Evolutionary conservation across 768 basidiomycete species (phyloP).

Genomic region (Pulveroboletus frians): DNA sequence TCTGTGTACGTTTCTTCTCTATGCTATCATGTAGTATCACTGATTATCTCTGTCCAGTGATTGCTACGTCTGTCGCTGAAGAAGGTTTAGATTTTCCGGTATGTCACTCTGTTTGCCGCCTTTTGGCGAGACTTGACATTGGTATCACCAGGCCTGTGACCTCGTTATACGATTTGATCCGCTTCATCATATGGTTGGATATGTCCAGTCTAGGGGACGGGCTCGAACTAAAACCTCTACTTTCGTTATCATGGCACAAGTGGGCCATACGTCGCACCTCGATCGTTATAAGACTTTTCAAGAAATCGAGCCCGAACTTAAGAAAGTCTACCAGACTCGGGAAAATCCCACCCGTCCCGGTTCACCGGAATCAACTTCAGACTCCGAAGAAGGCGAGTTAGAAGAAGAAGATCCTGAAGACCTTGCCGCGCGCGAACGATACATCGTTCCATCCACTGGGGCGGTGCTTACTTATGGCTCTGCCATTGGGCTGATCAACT

Average conservation of each 20-base stretch:
- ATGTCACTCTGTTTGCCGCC: slow-evolving; percentile 17
- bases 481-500: slow-evolving; percentile 62
- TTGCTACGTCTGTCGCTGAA: slow-evolving; percentile 86
- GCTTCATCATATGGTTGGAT: slow-evolving; percentile 77
- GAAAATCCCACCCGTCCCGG: slow-evolving; percentile 30
- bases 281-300: slow-evolving; percentile 55
- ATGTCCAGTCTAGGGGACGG: slow-evolving; percentile 85
- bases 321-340: slow-evolving; percentile 54
- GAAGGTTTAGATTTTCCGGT: slow-evolving; percentile 90
- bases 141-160: slow-evolving; percentile 67
- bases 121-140: background rate
- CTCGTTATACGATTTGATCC: slow-evolving; percentile 83
- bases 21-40: background rate
- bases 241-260: slow-evolving; percentile 76
- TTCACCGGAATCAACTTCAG: slow-evolving; percentile 22
- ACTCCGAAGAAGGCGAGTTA: slow-evolving; percentile 33
- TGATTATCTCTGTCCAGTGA: slow-evolving; percentile 37
- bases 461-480: slow-evolving; percentile 79
- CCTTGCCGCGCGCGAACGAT: slow-evolving; percentile 64
- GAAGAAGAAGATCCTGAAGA: slow-evolving; percentile 51
- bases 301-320: slow-evolving; percentile 60
- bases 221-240: slow-evolving; percentile 72
- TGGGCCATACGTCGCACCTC: slow-evolving; percentile 50
- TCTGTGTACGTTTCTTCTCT: slow-evolving; percentile 45
- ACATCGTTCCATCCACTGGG: slow-evolving; percentile 63